These are phyloP conservation scores for Colletotrichum incanum DNA, from an alignment of 2,329 filamentous ascomycete species.

Conservation along the genomic window DNA sequence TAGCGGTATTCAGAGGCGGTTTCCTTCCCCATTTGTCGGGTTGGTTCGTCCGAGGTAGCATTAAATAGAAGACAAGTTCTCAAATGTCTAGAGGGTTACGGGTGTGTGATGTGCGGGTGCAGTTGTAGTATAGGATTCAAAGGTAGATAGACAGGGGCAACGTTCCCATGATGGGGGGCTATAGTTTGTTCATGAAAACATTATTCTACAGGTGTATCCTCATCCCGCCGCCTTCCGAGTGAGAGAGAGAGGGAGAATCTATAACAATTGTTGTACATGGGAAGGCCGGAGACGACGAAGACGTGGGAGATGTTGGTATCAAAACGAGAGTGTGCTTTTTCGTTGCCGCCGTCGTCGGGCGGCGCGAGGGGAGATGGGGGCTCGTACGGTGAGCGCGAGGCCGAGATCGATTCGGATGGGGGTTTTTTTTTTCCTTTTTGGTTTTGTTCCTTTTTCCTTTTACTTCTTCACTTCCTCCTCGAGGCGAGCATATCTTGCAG, in stretches of 20 bases:
- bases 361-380: neutral
- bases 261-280: constrained; percentile 31
- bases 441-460: constrained; percentile 2
- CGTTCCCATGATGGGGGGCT: neutral
- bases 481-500: constrained; percentile 58
- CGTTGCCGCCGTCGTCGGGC: no score
- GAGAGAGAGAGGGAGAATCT: neutral
- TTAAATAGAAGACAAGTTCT: constrained; percentile 38
- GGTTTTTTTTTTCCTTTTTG: neutral
- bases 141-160: neutral
- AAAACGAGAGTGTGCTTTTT: neutral
- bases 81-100: neutral
- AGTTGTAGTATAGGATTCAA: neutral
- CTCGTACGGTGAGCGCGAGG: no score
- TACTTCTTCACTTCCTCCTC: constrained; percentile 29
- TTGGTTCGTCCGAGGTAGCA: constrained; percentile 30
- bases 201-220: constrained; percentile 30
- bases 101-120: neutral
- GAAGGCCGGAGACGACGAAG: neutral
- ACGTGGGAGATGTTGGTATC: constrained; percentile 22
- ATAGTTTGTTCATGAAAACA: constrained; percentile 32
- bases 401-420: neutral
- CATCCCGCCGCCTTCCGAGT: neutral
- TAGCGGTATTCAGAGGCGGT: constrained; percentile 30
- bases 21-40: constrained; percentile 5